Percentiles rank a stretch among this genome's conserved stretches.
These are phyloP conservation scores for Leishmania major DNA, from an alignment of 208 protist genomes.

Conservation along the genomic window DNA sequence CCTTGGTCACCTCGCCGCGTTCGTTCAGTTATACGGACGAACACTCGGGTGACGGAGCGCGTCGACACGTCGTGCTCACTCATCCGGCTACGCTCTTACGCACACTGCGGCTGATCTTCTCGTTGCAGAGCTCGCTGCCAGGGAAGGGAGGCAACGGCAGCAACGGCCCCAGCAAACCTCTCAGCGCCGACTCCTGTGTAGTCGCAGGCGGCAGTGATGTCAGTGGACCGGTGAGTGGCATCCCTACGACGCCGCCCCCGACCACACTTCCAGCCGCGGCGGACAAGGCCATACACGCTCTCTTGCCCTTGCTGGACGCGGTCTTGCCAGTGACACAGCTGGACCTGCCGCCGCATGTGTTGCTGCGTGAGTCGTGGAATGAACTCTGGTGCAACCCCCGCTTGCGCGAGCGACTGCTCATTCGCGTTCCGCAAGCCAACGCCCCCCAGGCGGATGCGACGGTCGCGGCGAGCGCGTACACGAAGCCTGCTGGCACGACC, in stretches of 20 bases:
- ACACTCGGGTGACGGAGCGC: neutral
- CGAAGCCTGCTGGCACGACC: slow-evolving; percentile 16
- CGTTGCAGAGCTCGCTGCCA: slow-evolving; percentile 6
- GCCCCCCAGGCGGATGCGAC: neutral
- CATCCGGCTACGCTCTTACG: slow-evolving; percentile 38
- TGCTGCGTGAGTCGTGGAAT: slow-evolving; percentile 77
- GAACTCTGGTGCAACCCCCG: slow-evolving; percentile 54
- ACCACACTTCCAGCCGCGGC: neutral
- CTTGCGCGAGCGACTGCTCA: slow-evolving; percentile 31
- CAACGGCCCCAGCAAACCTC: neutral
- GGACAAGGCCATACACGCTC: slow-evolving; percentile 8
- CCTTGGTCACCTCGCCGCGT: neutral
- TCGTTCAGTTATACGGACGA: neutral
- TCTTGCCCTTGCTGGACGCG: slow-evolving; percentile 36
- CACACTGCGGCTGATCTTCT: slow-evolving; percentile 42
- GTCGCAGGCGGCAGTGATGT: neutral
- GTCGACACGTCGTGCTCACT: slow-evolving; percentile 9
- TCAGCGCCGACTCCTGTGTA: neutral
- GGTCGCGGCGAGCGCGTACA: slow-evolving; percentile 6
- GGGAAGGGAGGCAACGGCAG: neutral
- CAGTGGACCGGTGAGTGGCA: neutral
- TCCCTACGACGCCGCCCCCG: neutral
- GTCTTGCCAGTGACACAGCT: slow-evolving; percentile 31
- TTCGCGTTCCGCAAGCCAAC: slow-evolving; percentile 13
- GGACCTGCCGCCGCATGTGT: slow-evolving; percentile 33